Conservation (phyloP, 1,284 basidiomycete genomes). For the Cutaneotrichosporon sp. region DNA sequence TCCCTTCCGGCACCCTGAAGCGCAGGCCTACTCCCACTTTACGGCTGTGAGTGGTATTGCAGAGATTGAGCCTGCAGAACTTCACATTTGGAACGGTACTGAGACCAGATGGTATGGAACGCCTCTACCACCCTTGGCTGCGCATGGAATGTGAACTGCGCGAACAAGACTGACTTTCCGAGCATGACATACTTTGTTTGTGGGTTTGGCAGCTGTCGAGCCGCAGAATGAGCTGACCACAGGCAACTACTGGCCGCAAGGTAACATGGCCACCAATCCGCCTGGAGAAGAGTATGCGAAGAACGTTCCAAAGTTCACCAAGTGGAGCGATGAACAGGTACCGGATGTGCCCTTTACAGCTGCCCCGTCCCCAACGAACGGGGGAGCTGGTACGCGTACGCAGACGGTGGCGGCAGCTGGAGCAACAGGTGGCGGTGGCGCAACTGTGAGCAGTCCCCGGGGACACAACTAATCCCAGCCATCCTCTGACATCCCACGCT, state of each 20-base stretch:
- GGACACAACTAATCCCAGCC: too few species aligned
- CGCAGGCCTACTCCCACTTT: conserved; percentile 14
- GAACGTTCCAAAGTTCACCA: conserved; percentile 15
- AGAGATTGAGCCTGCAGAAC: neutral
- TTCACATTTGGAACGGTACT: neutral
- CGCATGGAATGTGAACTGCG: conserved; percentile 16
- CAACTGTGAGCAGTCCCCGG: too few species aligned
- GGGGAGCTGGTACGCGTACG: too few species aligned
- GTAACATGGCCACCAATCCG: conserved; percentile 12
- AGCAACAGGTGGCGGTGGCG: too few species aligned
- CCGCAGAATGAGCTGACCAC: neutral
- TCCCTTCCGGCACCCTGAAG: conserved; percentile 13
- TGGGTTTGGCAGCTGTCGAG: neutral
- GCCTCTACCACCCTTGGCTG: conserved; percentile 12
- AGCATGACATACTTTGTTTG: conserved; percentile 18
- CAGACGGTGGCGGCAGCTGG: neutral
- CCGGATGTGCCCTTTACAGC: neutral
- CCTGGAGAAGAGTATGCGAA: conserved; percentile 8
- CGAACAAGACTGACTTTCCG: conserved; percentile 7
- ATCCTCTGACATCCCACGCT: too few species aligned
- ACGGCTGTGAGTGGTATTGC: conserved; percentile 11
- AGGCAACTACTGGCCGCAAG: conserved; percentile 19
- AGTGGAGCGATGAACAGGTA: conserved; percentile 8
- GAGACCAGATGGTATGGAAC: conserved; percentile 15
- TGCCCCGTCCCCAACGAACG: neutral